phyloP scores from a whole-genome alignment of 495 filamentous ascomycete genomes.

The Hypomontagnella submonticulosa region DNA sequence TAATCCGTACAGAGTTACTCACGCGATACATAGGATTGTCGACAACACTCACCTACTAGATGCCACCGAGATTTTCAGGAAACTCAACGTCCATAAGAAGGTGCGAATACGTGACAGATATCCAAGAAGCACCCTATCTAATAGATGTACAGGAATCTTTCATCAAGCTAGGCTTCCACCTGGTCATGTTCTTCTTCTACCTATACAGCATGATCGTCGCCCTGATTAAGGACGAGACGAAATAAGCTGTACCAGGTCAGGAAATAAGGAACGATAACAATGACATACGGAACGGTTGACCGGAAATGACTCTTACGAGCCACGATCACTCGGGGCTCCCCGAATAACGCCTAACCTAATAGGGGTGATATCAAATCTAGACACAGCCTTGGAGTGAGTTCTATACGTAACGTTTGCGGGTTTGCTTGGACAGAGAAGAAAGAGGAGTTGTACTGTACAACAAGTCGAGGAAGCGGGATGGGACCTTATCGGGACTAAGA shows the following conservation, averaged over 20 bases:
- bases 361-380: conserved; percentile 22
- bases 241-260: conserved; percentile 61
- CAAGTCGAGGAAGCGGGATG: conserved; percentile 10
- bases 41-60: conserved; percentile 97
- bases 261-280: conserved; percentile 9
- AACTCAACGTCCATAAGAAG: conserved; percentile 99
- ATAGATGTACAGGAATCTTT: conserved; percentile 82
- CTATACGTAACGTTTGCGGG: conserved; percentile 24
- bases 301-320: conserved; percentile 26
- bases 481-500: not conserved
- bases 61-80: conserved; percentile 99
- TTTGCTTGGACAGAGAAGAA: conserved; percentile 27
- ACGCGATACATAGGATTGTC: conserved; percentile 73
- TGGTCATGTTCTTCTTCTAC: conserved; percentile 99
- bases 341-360: conserved; percentile 7
- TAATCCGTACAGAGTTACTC: conserved; percentile 26
- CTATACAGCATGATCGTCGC: conserved; percentile 99
- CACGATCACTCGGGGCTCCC: conserved; percentile 19
- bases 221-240: conserved; percentile 92
- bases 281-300: conserved; percentile 21
- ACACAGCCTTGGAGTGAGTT: conserved; percentile 29
- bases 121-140: not conserved
- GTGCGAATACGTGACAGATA: conserved; percentile 56
- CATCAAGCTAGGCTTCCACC: conserved; percentile 98
- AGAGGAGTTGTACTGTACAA: conserved; percentile 8